Conservation (phyloP, 2,329 filamentous ascomycete genomes). For the Didymella pinodella region DNA sequence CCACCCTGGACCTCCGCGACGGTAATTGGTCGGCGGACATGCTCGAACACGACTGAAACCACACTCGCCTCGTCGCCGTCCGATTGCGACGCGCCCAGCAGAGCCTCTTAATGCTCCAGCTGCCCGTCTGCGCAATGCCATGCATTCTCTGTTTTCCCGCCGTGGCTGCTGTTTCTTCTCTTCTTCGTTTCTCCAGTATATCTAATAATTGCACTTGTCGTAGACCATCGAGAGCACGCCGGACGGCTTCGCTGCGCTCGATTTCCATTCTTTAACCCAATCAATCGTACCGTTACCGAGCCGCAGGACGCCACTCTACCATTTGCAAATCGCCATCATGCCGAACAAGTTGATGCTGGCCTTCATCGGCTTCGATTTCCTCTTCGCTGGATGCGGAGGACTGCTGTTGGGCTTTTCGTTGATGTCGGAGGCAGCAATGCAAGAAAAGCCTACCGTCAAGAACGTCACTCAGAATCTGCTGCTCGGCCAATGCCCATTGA, state of each 20-base stretch:
- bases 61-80: conserved; percentile 38
- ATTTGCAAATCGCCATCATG: conserved; percentile 49
- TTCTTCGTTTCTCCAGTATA: conserved; percentile 41
- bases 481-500: conserved; percentile 61
- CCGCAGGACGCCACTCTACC: conserved; percentile 24
- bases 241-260: conserved; percentile 49
- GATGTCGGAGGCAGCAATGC: conserved; percentile 55
- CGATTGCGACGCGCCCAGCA: conserved; percentile 45
- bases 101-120: conserved; percentile 47
- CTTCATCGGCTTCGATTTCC: conserved; percentile 60
- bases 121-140: conserved; percentile 35
- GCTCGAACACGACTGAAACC: conserved; percentile 49
- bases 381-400: conserved; percentile 62
- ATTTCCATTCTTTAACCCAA: conserved; percentile 41
- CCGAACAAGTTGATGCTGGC: conserved; percentile 62
- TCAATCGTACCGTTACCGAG: conserved; percentile 13
- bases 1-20: conserved; percentile 24
- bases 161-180: conserved; percentile 36
- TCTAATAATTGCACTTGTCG: conserved; percentile 43
- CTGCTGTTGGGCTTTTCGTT: conserved; percentile 63
- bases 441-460: conserved; percentile 53
- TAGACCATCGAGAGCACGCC: conserved; percentile 47
- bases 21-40: conserved; percentile 42
- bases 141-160: conserved; percentile 37
- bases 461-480: conserved; percentile 63